Conservation (phyloP, 148 eudicot genomes). For the Camellia lanceoleosa region DNA sequence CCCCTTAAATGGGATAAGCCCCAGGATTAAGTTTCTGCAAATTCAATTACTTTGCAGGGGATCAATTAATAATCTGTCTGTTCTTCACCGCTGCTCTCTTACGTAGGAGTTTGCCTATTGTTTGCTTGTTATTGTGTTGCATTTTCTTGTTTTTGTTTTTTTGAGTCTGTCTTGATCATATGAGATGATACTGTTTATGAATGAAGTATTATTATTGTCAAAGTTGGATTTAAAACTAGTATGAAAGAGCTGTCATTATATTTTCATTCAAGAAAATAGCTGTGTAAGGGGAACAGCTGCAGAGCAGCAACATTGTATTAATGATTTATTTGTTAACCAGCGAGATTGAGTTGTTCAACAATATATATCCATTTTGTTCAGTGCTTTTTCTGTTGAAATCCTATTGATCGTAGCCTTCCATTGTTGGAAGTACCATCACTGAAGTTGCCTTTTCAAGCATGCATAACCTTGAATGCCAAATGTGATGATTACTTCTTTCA, state of each 20-base stretch:
- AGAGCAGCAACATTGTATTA: conserved; percentile 11
- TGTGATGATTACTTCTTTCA: no score
- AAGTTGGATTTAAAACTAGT: not conserved
- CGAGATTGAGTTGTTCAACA: not conserved
- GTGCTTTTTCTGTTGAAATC: not conserved
- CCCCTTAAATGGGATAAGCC: conserved; percentile 20
- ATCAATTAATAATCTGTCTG: not conserved
- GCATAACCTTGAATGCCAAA: no score
- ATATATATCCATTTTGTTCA: not conserved
- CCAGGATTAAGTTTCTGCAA: not conserved
- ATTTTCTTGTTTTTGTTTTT: not conserved
- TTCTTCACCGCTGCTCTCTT: conserved; percentile 7
- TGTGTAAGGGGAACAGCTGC: conserved; percentile 2
- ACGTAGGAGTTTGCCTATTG: conserved; percentile 6
- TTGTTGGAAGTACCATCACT: no score
- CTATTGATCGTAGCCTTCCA: not conserved
- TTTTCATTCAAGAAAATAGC: not conserved
- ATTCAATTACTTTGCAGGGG: not conserved
- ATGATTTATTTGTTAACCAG: not conserved
- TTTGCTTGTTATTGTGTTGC: conserved; percentile 2
- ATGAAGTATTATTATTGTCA: not conserved
- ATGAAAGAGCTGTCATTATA: not conserved
- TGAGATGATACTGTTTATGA: not conserved
- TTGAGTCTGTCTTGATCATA: not conserved
- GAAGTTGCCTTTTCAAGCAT: no score